These are phyloP conservation scores for Russula compacta DNA, from an alignment of 768 basidiomycete genomes.

Conservation along the genomic window DNA sequence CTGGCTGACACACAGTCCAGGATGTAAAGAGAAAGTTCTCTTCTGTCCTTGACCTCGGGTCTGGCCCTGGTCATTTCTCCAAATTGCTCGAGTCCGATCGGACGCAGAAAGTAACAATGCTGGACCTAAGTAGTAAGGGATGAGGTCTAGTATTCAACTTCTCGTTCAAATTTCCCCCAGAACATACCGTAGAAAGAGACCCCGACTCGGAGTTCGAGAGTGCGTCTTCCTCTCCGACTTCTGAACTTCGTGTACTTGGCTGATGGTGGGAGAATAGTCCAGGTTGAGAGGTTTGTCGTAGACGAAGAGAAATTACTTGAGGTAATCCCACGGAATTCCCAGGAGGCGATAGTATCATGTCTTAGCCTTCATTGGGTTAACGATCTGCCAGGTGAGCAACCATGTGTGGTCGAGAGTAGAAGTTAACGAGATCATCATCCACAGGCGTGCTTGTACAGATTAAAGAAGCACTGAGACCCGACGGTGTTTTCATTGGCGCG, in stretches of 20 bases:
- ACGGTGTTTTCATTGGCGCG: conserved; percentile 90
- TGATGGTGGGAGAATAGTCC: conserved; percentile 39
- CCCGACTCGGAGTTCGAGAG: conserved; percentile 74
- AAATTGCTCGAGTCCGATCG: conserved; percentile 65
- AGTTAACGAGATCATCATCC: neutral
- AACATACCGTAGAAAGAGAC: conserved; percentile 64
- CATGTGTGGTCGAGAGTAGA: neutral
- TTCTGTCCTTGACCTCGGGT: conserved; percentile 77
- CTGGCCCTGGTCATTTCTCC: conserved; percentile 88
- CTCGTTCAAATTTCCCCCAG: conserved; percentile 33
- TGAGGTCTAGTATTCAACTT: neutral
- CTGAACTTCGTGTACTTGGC: neutral
- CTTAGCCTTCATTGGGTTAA: conserved; percentile 95
- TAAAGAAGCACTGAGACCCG: conserved; percentile 71
- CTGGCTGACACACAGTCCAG: conserved; percentile 33
- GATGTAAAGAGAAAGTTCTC: conserved; percentile 84
- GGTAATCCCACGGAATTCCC: conserved; percentile 57
- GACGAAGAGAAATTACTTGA: conserved; percentile 79
- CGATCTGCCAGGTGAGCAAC: conserved; percentile 74
- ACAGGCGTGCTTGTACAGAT: conserved; percentile 82
- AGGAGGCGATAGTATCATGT: conserved; percentile 89
- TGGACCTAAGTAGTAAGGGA: conserved; percentile 71
- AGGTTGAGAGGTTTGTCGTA: conserved; percentile 63
- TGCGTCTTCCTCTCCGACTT: conserved; percentile 23
- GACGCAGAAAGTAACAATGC: conserved; percentile 66